Evolutionary conservation across 164 flowering plant genomes (phyloP), one percentile per base, ranked within the genome.

Genomic region (Vitis riparia): DNA sequence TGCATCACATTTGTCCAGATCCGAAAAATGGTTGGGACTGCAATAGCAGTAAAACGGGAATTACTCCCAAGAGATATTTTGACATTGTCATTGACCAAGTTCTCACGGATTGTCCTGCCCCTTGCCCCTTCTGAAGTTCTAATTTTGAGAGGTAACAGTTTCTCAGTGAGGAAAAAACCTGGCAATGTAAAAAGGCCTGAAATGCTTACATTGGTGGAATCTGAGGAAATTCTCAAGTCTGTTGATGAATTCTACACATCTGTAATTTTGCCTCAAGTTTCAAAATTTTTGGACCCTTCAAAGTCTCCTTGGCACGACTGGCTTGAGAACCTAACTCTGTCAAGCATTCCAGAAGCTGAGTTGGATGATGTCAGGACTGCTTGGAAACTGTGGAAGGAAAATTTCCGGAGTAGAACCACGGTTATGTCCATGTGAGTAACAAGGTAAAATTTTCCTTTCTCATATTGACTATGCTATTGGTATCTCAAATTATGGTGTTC

Each of bases 11-110:
- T 59, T 12, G 23, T 74, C n/a, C 87, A 94, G 98, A 91, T 94
- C 60, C 93, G 97, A 64, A 91, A 94, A 83, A 94, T 94, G 98
- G 81, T 94, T 55, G 98, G 91, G 19, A 90, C 96, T 62, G 98
- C 98, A 16, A 84, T 94, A n/a, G 97, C 98, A 4, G 86, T 94
- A 37, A 94, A 91, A 76, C 91, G 97, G 17, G 76, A 80, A 6
- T 70, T 94, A 69, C 89, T 92, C 19, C 94, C 96, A 37, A 78
- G 79, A 75, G 98, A 94, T 73, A 71, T 89, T 62, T 65, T 94
- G n/a, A 67, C 77, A 37, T 53, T 94, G 73, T 92, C 98, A 12
- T 77, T 94, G 60, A 57, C 73, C 73, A 94, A 92, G 78, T 89
- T 88, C 74, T 83, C 97, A 5, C 77, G 98, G 62, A 87, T 92